Evolutionary conservation across 148 eudicot genomes (phyloP).

Genomic region (Heliamphora exappendiculata): DNA sequence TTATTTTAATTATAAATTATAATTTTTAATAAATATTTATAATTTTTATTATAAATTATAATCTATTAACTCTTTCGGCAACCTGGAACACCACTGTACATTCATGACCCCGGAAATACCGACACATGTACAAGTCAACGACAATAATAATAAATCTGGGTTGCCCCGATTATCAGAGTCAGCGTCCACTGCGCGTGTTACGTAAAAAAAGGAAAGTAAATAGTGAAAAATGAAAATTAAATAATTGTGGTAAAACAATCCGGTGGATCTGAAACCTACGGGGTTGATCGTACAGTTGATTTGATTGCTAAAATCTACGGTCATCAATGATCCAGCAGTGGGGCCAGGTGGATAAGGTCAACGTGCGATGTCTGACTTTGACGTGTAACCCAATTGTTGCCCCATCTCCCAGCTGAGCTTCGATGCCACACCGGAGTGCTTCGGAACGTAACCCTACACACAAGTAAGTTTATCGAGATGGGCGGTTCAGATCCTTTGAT

Average conservation of each 20-base stretch:
- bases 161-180: too few relatives aligned
- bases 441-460: constrained; percentile 65
- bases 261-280: not conserved
- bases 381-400: constrained; percentile 58
- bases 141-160: too few relatives aligned
- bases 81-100: too few relatives aligned
- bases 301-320: not conserved
- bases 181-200: too few relatives aligned
- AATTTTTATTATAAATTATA: too few relatives aligned
- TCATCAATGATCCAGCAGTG: not conserved
- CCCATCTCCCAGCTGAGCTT: constrained; percentile 87
- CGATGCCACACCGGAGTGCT: constrained; percentile 36
- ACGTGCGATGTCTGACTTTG: constrained; percentile 63
- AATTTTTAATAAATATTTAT: too few relatives aligned
- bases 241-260: not conserved
- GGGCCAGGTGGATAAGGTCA: constrained; percentile 21
- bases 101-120: too few relatives aligned
- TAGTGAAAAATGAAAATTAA: not conserved
- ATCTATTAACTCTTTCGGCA: too few relatives aligned
- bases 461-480: not conserved
- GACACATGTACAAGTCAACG: too few relatives aligned
- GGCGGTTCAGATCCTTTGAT: not conserved
- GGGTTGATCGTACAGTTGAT: not conserved
- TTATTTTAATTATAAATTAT: too few relatives aligned
- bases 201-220: not conserved